These are phyloP conservation scores for Eucalyptus regnans DNA, from an alignment of 345 rosid species.

Conservation along the genomic window DNA sequence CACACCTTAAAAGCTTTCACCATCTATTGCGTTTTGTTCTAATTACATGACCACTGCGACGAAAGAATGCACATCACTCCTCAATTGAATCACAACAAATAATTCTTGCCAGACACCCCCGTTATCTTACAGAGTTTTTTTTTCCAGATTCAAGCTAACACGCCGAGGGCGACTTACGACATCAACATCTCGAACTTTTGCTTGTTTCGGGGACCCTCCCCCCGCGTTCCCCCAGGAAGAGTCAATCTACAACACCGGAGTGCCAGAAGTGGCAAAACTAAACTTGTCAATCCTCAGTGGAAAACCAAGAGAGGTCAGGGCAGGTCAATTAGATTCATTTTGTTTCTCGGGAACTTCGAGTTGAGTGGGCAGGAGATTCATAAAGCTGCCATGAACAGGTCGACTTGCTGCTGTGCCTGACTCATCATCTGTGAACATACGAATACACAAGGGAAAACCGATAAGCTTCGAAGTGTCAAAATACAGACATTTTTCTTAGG, in stretches of 20 bases:
- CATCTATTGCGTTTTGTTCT: background rate
- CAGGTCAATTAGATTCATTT: constrained; percentile 24
- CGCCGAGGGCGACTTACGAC: background rate
- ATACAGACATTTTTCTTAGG: background rate
- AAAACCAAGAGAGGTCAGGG: background rate
- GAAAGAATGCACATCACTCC: constrained; percentile 3
- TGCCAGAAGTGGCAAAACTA: background rate
- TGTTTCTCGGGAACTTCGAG: constrained; percentile 47
- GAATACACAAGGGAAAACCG: background rate
- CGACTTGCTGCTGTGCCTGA: constrained; percentile 31
- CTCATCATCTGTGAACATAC: constrained; percentile 53
- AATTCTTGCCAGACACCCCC: background rate
- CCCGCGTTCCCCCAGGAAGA: background rate
- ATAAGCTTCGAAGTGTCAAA: background rate
- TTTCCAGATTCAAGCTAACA: background rate
- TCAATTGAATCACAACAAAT: constrained; percentile 1
- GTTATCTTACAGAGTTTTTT: background rate
- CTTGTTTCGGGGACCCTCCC: background rate
- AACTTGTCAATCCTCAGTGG: background rate
- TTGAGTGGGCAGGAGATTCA: constrained; percentile 63
- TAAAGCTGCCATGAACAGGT: constrained; percentile 75
- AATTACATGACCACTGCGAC: background rate
- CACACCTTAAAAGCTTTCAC: background rate
- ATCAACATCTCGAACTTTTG: background rate
- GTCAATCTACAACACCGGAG: background rate